These are phyloP conservation scores for Prunus mira DNA, from an alignment of 306 rosid species.

Conservation along the genomic window DNA sequence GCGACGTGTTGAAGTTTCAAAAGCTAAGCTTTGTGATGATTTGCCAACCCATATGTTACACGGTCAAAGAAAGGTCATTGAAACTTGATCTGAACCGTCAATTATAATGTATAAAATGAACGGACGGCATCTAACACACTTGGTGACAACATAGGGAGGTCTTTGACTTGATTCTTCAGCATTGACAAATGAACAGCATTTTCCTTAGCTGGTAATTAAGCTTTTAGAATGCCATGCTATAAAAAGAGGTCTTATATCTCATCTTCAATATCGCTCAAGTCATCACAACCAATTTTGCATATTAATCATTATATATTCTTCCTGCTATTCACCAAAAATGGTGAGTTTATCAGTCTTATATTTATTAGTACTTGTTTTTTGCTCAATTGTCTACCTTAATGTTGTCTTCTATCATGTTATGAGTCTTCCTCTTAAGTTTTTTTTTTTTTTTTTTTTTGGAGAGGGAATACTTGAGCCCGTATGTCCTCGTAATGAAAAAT, in stretches of 20 bases:
- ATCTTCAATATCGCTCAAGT: neutral
- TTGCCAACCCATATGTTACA: no score
- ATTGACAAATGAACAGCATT: neutral
- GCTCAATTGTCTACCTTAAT: no score
- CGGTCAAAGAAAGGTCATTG: no score
- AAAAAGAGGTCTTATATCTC: neutral
- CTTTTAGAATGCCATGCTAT: neutral
- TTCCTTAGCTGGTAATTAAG: neutral
- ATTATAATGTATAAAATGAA: constrained; percentile 5
- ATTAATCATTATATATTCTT: neutral
- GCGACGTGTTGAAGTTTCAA: no score
- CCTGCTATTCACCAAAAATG: neutral
- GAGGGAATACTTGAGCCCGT: no score
- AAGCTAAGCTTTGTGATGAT: no score
- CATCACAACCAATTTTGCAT: neutral
- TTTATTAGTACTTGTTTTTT: no score
- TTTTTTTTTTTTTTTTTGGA: no score
- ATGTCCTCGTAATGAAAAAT: no score
- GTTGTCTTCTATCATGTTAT: no score
- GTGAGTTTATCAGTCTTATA: neutral
- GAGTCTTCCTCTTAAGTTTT: no score
- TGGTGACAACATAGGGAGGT: constrained; percentile 12
- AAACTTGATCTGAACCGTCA: constrained; percentile 28
- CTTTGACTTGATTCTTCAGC: neutral
- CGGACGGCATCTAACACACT: constrained; percentile 16